Evolutionary conservation across 495 filamentous ascomycete species (phyloP).

Genomic region (Hyaloscypha variabilis): DNA sequence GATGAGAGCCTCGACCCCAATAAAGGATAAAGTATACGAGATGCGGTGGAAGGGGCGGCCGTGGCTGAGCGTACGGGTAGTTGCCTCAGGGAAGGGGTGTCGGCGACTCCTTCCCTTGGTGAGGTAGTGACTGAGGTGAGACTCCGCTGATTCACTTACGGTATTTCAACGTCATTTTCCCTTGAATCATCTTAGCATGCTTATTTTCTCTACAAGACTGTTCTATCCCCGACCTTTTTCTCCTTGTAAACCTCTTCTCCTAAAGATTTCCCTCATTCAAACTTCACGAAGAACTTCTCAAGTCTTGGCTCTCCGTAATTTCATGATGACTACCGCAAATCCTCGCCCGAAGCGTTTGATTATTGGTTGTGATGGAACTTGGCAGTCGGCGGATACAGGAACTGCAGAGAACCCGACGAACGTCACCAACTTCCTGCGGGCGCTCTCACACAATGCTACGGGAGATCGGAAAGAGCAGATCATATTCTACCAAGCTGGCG

Average conservation of each 20-base stretch:
- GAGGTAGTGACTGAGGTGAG: too few species aligned
- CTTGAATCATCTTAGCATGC: background rate
- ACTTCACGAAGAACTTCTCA: background rate
- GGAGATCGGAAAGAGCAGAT: background rate
- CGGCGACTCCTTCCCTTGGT: too few species aligned
- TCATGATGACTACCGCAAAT: background rate
- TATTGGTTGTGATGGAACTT: background rate
- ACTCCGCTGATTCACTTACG: background rate
- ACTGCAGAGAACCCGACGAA: background rate
- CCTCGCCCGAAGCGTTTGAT: background rate
- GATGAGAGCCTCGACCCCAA: too few species aligned
- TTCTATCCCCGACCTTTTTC: background rate
- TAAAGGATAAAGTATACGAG: too few species aligned
- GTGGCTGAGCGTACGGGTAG: too few species aligned
- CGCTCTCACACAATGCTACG: background rate
- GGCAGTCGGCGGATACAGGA: background rate
- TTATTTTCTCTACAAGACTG: background rate
- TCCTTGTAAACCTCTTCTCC: background rate
- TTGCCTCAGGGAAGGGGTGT: too few species aligned
- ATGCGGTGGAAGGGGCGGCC: too few species aligned
- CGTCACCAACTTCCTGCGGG: background rate
- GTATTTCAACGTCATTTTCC: background rate
- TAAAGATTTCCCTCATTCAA: background rate
- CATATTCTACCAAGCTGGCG: background rate
- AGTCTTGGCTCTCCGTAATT: background rate